Base-by-base conservation (phyloP, 2,329 filamentous ascomycete species). In the Leptographium radiaticola region DNA sequence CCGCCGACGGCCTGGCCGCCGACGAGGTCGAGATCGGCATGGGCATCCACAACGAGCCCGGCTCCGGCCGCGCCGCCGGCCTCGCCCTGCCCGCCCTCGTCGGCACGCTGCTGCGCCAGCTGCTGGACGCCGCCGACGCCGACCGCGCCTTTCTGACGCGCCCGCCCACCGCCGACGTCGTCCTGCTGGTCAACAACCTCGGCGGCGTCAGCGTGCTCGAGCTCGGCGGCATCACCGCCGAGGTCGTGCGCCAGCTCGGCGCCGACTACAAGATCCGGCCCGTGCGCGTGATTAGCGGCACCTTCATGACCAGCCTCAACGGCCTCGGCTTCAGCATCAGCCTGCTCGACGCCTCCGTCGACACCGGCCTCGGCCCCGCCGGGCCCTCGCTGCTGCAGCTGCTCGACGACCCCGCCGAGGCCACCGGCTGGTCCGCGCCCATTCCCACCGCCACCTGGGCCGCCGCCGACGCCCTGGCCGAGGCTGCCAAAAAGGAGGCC, bases 271-370 rank as follows among this genome's bases (percentile, higher is more conserved):
- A 71, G 57, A 81, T 87, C 62, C 74, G 70, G 38, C 84, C 84
- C 0, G 77, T 80, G 16, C 73, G 86, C 48, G 75, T 87, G 58
- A 68, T 88, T 51, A 74, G 76, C 49, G 86, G 86, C 34, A 86
- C 84, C 0, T 89, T 81, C 66, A 89, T 89, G 84, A 89, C 86
- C 6, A 87, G 83, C 58, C 70, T 90, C 56, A 88, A 89, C 64
- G 85, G 84, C 0, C 71, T 85, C 7, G 86, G 86, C 6, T 89
- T 89, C 68, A 87, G 83, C 65, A 80, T 89, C 60, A 79, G 80
- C 8, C 66, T 90, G 38, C 72, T 89, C 33, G 86, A 84, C 62
- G 73, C 84, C 12, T 38, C 13, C 36, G 74, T 77, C 45, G 74
- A 72, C 53, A 76, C 76, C 3, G 77, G 82, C 42, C 78, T 84